Evolutionary conservation across 345 rosid species (phyloP).

Genomic region (Lepidium sativum): DNA sequence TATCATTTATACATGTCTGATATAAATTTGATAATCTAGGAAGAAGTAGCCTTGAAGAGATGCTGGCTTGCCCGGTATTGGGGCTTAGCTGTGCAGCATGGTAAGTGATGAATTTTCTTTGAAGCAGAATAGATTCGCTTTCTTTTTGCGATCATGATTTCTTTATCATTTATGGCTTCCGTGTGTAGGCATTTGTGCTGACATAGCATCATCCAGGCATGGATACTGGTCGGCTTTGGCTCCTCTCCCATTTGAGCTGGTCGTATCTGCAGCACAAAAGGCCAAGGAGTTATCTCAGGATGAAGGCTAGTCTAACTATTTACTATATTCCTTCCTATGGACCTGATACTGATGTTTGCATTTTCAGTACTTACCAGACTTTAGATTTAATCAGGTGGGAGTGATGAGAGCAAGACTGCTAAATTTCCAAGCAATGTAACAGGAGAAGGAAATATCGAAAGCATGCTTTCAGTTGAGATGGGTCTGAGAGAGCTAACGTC

Average conservation of each 20-base stretch:
- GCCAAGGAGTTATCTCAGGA: slow-evolving; percentile 70
- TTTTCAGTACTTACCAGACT: not conserved
- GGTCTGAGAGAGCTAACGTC: slow-evolving; percentile 87
- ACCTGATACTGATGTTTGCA: not conserved
- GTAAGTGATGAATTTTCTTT: slow-evolving; percentile 31
- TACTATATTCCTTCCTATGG: not conserved
- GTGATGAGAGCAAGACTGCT: slow-evolving; percentile 45
- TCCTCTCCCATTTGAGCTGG: slow-evolving; percentile 96
- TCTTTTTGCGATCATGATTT: not conserved
- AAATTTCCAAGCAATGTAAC: slow-evolving; percentile 67
- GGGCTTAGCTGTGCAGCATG: slow-evolving; percentile 87
- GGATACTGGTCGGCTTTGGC: slow-evolving; percentile 94
- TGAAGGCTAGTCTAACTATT: slow-evolving; percentile 42
- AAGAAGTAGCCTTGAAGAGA: slow-evolving; percentile 97
- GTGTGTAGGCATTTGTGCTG: slow-evolving; percentile 63
- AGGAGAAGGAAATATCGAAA: slow-evolving; percentile 98
- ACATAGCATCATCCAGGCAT: slow-evolving; percentile 69
- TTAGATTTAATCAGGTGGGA: slow-evolving; percentile 34
- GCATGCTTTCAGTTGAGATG: slow-evolving; percentile 98
- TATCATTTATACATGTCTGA: slow-evolving; percentile 14
- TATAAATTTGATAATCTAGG: slow-evolving; percentile 36
- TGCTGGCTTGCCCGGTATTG: slow-evolving; percentile 99
- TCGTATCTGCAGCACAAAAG: slow-evolving; percentile 92
- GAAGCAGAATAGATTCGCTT: not conserved
- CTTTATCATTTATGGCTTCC: slow-evolving; percentile 11